These are phyloP conservation scores for Chrysanthemum makinoi DNA, from an alignment of 129 eudicot species.

Conservation along the genomic window DNA sequence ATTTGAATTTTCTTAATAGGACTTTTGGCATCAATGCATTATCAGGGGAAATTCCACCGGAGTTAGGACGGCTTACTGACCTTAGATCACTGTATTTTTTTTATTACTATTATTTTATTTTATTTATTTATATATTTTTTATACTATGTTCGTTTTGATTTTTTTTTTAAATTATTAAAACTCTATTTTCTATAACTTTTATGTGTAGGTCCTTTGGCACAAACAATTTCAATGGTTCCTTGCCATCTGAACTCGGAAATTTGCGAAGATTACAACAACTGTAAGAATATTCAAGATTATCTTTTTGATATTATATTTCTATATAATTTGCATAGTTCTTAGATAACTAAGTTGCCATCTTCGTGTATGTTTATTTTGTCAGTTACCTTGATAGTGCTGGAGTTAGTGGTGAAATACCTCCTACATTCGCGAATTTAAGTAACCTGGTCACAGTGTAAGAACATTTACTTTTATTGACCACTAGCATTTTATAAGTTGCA, in stretches of 20 bases:
- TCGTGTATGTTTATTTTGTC: constrained; percentile 26
- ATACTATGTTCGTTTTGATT: background rate
- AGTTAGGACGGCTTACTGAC: constrained; percentile 61
- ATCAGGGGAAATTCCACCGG: constrained; percentile 64
- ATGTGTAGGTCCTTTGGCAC: constrained; percentile 47
- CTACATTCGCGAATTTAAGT: constrained; percentile 55
- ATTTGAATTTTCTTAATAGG: constrained; percentile 28
- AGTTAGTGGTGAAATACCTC: constrained; percentile 69
- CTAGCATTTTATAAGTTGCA: constrained; percentile 4
- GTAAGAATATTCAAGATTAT: constrained; percentile 56
- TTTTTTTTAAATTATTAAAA: background rate
- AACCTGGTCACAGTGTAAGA: constrained; percentile 61
- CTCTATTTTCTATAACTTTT: background rate
- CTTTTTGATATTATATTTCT: too few species aligned
- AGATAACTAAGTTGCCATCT: background rate
- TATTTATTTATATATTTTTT: too few species aligned
- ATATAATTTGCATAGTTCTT: too few species aligned
- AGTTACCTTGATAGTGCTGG: constrained; percentile 80
- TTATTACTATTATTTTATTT: background rate
- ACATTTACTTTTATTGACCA: background rate
- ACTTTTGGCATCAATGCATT: constrained; percentile 64
- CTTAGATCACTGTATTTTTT: constrained; percentile 28
- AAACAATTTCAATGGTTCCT: constrained; percentile 67
- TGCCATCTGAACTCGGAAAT: constrained; percentile 74
- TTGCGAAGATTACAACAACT: constrained; percentile 37